These are phyloP conservation scores for Botrytis sinoallii DNA, from an alignment of 2,329 filamentous ascomycete genomes.

Conservation along the genomic window DNA sequence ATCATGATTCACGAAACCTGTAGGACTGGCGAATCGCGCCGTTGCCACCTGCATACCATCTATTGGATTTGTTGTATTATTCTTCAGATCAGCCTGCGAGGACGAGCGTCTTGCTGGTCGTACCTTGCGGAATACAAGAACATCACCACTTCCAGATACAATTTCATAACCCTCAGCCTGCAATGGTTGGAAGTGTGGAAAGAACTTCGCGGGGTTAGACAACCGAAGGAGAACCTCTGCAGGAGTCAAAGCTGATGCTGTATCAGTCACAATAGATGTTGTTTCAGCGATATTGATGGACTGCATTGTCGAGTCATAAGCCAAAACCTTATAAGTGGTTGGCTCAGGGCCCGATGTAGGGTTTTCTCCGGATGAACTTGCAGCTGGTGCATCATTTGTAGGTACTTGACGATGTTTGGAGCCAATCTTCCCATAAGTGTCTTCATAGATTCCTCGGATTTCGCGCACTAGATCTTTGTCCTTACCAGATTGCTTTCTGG, in stretches of 20 bases:
- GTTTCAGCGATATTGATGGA: slow-evolving; percentile 58
- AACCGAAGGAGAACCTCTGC: slow-evolving; percentile 59
- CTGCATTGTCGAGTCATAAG: slow-evolving; percentile 59
- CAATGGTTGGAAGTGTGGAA: slow-evolving; percentile 58
- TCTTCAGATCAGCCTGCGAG: slow-evolving; percentile 22
- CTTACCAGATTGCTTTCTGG: slow-evolving; percentile 16
- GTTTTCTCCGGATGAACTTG: background rate
- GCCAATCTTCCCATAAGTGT: slow-evolving; percentile 42
- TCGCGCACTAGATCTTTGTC: slow-evolving; percentile 40
- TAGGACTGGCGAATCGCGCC: slow-evolving; percentile 61
- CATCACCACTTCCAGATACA: slow-evolving; percentile 58
- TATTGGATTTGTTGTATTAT: slow-evolving; percentile 50
- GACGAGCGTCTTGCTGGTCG: slow-evolving; percentile 36
- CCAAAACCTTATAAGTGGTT: slow-evolving; percentile 60
- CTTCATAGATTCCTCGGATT: slow-evolving; percentile 44
- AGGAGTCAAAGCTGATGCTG: slow-evolving; percentile 52
- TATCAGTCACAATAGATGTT: slow-evolving; percentile 51
- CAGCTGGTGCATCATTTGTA: background rate
- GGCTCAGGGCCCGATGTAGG: slow-evolving; percentile 23
- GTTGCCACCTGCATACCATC: slow-evolving; percentile 46
- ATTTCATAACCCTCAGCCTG: slow-evolving; percentile 64
- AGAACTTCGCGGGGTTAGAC: slow-evolving; percentile 61
- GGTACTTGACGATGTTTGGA: slow-evolving; percentile 34
- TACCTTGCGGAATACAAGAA: slow-evolving; percentile 65
- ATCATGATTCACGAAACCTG: slow-evolving; percentile 63